Evolutionary conservation across 495 filamentous ascomycete species (phyloP).

Genomic region (Podospora australis): DNA sequence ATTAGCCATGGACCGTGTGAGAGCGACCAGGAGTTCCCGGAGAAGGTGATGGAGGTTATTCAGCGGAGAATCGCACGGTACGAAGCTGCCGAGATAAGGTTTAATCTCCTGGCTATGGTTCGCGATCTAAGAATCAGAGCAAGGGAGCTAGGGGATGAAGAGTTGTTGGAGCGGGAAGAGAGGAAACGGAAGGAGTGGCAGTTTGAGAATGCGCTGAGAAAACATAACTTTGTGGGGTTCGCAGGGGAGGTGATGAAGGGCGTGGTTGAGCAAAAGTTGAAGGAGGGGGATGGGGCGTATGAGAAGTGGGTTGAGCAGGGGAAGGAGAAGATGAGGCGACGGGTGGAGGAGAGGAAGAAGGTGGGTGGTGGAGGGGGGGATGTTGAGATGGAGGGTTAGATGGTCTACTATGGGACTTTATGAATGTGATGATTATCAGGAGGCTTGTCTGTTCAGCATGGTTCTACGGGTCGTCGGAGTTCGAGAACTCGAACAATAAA

Average conservation of each 20-base stretch:
- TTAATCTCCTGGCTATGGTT: conserved; percentile 92
- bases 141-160: conserved; percentile 73
- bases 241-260: conserved; percentile 85
- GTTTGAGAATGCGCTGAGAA: conserved; percentile 90
- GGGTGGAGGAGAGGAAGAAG: conserved; percentile 48
- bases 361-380: conserved; percentile 31
- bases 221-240: conserved; percentile 96
- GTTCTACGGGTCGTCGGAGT: too few relatives aligned
- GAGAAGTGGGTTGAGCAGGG: conserved; percentile 74
- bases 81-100: conserved; percentile 79
- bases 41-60: conserved; percentile 80
- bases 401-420: too few relatives aligned
- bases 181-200: conserved; percentile 78
- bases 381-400: conserved; percentile 38
- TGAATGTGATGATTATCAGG: background rate
- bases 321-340: conserved; percentile 61
- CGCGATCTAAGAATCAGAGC: conserved; percentile 71
- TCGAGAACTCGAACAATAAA: background rate
- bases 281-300: conserved; percentile 57
- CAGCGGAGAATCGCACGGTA: conserved; percentile 80
- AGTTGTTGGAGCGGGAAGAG: conserved; percentile 73
- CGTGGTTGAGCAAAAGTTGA: conserved; percentile 65
- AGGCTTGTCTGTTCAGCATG: too few relatives aligned
- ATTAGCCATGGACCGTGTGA: conserved; percentile 78
- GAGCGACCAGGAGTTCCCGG: conserved; percentile 64